Conservation (phyloP, 2,329 filamentous ascomycete species). For the Iodosphaeria phyllophila region DNA sequence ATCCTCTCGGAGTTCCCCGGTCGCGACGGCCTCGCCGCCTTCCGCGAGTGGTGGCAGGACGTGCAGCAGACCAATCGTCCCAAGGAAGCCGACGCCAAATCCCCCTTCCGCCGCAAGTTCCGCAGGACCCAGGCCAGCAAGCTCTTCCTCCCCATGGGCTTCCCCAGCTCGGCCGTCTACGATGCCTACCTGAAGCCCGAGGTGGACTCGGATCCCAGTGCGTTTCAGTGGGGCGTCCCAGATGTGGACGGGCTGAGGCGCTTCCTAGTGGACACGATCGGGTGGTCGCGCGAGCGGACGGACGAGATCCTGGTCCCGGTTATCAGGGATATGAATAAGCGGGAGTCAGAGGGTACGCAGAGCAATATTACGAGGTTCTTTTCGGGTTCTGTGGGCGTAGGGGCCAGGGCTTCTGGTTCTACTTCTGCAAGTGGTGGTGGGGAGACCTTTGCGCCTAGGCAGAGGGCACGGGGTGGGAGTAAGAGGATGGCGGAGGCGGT, state of each 20-base stretch:
- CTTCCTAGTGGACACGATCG: constrained; percentile 82
- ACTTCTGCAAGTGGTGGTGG: too few relatives aligned
- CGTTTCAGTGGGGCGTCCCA: constrained; percentile 90
- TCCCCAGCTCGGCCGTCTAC: constrained; percentile 62
- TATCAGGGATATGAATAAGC: constrained; percentile 82
- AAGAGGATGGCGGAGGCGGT: constrained; percentile 65
- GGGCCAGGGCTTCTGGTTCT: too few relatives aligned
- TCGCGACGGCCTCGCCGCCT: constrained; percentile 43
- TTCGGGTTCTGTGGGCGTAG: constrained; percentile 51
- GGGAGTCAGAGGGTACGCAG: constrained; percentile 81
- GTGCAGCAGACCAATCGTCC: constrained; percentile 52
- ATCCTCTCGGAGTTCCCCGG: constrained; percentile 77
- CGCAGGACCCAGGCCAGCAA: constrained; percentile 62
- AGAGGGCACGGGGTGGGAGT: constrained; percentile 43
- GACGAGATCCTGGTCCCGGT: constrained; percentile 94
- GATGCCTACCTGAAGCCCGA: constrained; percentile 74
- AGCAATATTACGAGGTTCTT: constrained; percentile 93
- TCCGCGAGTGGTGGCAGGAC: constrained; percentile 72
- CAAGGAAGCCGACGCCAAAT: constrained; percentile 39
- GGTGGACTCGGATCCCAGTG: constrained; percentile 59
- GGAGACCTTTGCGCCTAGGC: constrained; percentile 54
- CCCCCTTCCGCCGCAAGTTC: constrained; percentile 69
- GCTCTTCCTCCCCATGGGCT: constrained; percentile 64
- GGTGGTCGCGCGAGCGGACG: constrained; percentile 79
- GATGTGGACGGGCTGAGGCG: constrained; percentile 69